phyloP scores from a whole-genome alignment of 805 yeast species.

The Saturnispora besseyi region DNA sequence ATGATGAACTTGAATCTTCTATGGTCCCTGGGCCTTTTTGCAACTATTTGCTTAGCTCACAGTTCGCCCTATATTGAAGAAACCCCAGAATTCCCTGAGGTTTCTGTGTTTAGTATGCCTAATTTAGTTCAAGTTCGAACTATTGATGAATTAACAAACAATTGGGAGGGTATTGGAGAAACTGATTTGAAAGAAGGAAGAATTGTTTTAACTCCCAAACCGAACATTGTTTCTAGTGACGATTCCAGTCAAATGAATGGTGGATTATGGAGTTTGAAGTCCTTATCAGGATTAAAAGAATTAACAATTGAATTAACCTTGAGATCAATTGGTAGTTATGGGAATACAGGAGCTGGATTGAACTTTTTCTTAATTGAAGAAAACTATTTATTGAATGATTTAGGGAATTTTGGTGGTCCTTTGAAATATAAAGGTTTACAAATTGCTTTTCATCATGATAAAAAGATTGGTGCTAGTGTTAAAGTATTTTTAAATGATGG shows the following conservation, averaged over 20 bases:
- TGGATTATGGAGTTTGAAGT: constrained; percentile 33
- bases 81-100: not conserved
- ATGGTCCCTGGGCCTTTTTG: not conserved
- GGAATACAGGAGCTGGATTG: constrained; percentile 46
- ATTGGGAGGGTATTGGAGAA: constrained; percentile 34
- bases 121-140: constrained; percentile 19
- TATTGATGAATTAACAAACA: constrained; percentile 31
- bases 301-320: constrained; percentile 50
- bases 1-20: not conserved
- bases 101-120: constrained; percentile 18
- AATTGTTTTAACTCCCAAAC: constrained; percentile 40
- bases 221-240: constrained; percentile 18
- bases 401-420: constrained; percentile 46
- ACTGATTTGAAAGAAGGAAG: constrained; percentile 44
- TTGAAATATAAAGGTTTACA: constrained; percentile 54
- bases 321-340: constrained; percentile 48
- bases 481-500: constrained; percentile 59
- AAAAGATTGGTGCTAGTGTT: constrained; percentile 38
- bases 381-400: constrained; percentile 26
- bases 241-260: constrained; percentile 28
- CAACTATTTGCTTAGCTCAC: not conserved
- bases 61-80: not conserved
- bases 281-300: constrained; percentile 23
- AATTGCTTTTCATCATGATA: constrained; percentile 44
- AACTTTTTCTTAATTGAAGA: constrained; percentile 46